A percentile compares a stretch with the other conserved stretches of the same genome.
Evolutionary conservation across 352 stramenopile species (phyloP).

Genomic region (Thalassiosira pacifica): DNA sequence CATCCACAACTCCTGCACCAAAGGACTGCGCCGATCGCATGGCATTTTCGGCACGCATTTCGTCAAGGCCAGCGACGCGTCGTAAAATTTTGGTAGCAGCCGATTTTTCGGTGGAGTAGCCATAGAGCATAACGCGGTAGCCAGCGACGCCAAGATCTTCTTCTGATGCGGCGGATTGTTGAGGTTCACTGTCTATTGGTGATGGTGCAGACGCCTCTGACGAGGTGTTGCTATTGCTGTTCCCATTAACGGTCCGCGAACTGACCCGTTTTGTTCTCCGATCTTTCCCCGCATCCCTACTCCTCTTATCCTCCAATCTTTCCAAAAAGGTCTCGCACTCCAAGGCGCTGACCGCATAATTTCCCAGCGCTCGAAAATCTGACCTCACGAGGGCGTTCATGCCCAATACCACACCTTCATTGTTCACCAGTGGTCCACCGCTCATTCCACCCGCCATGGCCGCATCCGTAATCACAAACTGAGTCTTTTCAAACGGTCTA

Average conservation of each 20-base stretch:
- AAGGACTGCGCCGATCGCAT: conserved; percentile 56
- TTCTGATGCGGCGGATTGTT: not conserved
- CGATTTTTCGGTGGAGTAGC: conserved; percentile 40
- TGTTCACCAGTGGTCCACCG: conserved; percentile 65
- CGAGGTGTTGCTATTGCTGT: not conserved
- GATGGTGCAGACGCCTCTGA: not conserved
- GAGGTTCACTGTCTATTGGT: conserved; percentile 15
- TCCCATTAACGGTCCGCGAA: too few species aligned
- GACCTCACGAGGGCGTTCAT: conserved; percentile 72
- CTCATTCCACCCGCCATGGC: conserved; percentile 72
- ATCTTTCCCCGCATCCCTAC: conserved; percentile 7
- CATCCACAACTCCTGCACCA: conserved; percentile 57
- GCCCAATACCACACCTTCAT: conserved; percentile 61
- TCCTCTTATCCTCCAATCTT: conserved; percentile 50
- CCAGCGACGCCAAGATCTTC: conserved; percentile 40
- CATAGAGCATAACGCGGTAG: conserved; percentile 61
- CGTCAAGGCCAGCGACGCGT: conserved; percentile 46
- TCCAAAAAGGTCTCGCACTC: conserved; percentile 67
- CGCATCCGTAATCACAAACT: conserved; percentile 71
- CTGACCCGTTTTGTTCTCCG: conserved; percentile 11
- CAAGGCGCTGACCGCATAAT: conserved; percentile 65
- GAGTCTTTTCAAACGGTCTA: conserved; percentile 55
- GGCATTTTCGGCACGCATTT: conserved; percentile 54
- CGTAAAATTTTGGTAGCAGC: conserved; percentile 27
- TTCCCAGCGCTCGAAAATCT: conserved; percentile 67